A percentile compares a stretch with the other conserved stretches of the same genome.
These are phyloP conservation scores for Graphilbum sp. DNA, from an alignment of 2,329 filamentous ascomycete genomes.

Conservation along the genomic window DNA sequence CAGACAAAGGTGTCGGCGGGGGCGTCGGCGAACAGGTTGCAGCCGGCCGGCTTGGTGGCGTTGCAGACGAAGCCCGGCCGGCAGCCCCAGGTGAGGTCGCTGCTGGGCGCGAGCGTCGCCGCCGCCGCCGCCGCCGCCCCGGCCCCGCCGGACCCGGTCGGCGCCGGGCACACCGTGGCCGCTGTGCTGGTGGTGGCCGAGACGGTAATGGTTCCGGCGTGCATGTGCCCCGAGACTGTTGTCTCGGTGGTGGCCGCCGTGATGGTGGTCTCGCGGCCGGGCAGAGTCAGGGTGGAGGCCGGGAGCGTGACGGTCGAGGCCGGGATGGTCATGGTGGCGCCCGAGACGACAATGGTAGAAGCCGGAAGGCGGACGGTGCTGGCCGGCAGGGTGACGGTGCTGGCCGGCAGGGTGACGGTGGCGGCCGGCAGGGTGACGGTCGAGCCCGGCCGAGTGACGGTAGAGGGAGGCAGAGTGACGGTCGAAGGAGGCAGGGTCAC, in stretches of 20 bases:
- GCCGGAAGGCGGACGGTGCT: neutral
- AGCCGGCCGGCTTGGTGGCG: conserved; percentile 29
- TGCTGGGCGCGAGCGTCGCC: conserved; percentile 17
- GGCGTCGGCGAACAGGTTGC: conserved; percentile 32
- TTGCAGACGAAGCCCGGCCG: conserved; percentile 34
- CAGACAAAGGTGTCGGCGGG: conserved; percentile 32
- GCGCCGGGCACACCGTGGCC: conserved; percentile 25
- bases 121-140: conserved; percentile 3
- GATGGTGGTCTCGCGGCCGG: conserved; percentile 1
- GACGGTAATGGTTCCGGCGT: conserved; percentile 2
- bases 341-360: neutral
- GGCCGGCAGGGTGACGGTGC: conserved; percentile 1
- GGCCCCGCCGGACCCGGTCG: conserved; percentile 16
- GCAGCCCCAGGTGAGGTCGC: conserved; percentile 36
- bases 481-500: conserved; percentile 4
- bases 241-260: conserved; percentile 3
- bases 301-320: neutral
- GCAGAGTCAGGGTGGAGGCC: neutral
- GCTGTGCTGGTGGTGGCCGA: conserved; percentile 17
- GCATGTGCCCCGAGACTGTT: conserved; percentile 4
- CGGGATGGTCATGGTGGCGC: neutral
- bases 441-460: conserved; percentile 3
- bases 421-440: neutral
- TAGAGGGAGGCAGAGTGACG: conserved; percentile 5
- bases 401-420: neutral